Base-by-base conservation (phyloP, 163 green algal species). In the Volvox carteri region DNA sequence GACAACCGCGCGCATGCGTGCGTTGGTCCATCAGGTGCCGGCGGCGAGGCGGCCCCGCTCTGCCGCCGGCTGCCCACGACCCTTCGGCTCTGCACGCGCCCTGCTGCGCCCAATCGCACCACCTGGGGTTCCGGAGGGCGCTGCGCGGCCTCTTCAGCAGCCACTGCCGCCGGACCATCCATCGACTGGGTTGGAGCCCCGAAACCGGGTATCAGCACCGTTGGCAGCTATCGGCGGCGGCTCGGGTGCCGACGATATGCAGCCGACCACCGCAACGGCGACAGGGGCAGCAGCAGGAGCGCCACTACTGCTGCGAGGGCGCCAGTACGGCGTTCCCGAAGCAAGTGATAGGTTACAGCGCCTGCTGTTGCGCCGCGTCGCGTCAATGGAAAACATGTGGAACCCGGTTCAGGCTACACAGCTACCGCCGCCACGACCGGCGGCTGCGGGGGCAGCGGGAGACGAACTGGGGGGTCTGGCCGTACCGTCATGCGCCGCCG, bases 371-470 rank as follows among this genome's bases (percentile, higher is more conserved):
- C 73, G 73, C n/a, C 73, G 73, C 16, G 73, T 25, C 28, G 73
- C 73, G 25, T 60, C 39, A 33, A 42, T 65, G 73, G 73, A 81
- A n/a, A 65, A 81, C 73, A 6, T 65, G 73, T 44, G n/a, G 30
- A 28, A 19, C 37, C 4, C 4, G 2, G 68, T 52, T 23, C 4
- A 9, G 68, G 16, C 28, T 18, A 39, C 37, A 35, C 33, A 14
- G n/a, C 33, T 23, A 35, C 28, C 35, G 68, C 33, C 68, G 68
- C 33, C 28, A 48, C 33, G 12, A 35, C 28, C 35, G 68, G 68
- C 68, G 68, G 4, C 35, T 23, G 35, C 68, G 35, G 33, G 8
- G 23, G 35, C 68, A 54, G 35, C 68, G 37, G 33, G 18, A 39
- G 11, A 28, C 2, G 19, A 14, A 50, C 12, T 50, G 72, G 72